These are phyloP conservation scores for Yarrowia osloensis DNA, from an alignment of 805 yeast genomes.

Conservation along the genomic window DNA sequence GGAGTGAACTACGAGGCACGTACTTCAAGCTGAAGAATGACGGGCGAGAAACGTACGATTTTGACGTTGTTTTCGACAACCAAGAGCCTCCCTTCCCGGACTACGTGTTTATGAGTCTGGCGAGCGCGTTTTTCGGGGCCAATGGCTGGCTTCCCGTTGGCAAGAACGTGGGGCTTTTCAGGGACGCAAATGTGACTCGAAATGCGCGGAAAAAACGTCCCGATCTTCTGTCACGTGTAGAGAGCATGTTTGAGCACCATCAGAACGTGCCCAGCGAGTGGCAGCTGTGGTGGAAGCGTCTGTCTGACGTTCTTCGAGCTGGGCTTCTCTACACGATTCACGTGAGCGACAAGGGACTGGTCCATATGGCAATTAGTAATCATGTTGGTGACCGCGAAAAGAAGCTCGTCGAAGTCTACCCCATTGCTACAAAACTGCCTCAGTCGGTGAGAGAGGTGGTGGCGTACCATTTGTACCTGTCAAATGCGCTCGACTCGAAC, in stretches of 20 bases:
- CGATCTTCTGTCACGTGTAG: not conserved
- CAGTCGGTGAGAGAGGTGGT: no score
- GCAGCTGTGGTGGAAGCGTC: not conserved
- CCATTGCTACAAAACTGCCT: no score
- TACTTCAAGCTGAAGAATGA: not conserved
- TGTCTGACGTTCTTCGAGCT: no score
- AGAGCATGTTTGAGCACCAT: not conserved
- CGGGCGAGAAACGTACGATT: not conserved
- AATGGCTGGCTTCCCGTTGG: not conserved
- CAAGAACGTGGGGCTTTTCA: not conserved
- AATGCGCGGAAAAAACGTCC: not conserved
- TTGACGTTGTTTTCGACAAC: not conserved
- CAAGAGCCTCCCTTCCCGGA: not conserved
- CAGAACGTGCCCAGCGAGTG: not conserved
- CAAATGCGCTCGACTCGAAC: not conserved
- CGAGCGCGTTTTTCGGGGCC: not conserved
- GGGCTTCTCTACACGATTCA: no score
- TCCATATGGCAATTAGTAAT: no score
- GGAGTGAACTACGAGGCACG: not conserved
- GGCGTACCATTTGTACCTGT: not conserved
- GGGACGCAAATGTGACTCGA: not conserved
- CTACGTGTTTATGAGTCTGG: not conserved
- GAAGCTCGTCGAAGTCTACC: no score
- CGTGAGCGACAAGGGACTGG: no score
- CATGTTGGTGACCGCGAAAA: no score